Base-by-base conservation (phyloP, 495 filamentous ascomycete species). In the Podospora tetraspora region DNA sequence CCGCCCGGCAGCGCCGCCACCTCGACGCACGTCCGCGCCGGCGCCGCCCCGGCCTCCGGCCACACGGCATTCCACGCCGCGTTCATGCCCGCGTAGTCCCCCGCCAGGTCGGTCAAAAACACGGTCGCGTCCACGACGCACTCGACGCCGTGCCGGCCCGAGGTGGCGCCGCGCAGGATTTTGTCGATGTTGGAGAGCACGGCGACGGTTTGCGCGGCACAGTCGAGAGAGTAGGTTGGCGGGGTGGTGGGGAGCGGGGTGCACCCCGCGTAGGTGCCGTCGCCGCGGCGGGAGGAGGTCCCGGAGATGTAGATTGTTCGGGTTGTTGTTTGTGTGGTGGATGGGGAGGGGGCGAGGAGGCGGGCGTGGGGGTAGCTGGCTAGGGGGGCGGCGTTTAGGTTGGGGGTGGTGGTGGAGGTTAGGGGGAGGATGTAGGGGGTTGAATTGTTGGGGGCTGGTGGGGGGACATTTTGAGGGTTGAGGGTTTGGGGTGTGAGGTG, bases 311-410 rank as follows among this genome's bases (percentile, higher is more conserved):
- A 76, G 29, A 76, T 74, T 57, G 72, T 76, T 23, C 68, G 67
- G 0, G 72, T 64, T 12, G 24, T 25, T 25, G 24, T 25, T 25
- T n/a, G n/a, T n/a, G n/a, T n/a, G n/a, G n/a, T n/a, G n/a, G 24
- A 3, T 1, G 24, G 24, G 24, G 25, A 25, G 25, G 25, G 69
- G 59, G 74, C 63, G 56, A 74, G 70, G 27, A 67, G 72, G 34
- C 74, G 70, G 22, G 74, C 74, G 63, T 76, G 74, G 2, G 72
- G 72, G 69, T 76, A 76, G 64, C 74, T 76, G 68, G 74, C 74
- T 13, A 74, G 72, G 5, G 74, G 66, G 11, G 68, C 67, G 16
- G 59, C 21, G 70, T 72, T 52, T 70, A 68, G 32, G 72, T 74
- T 76, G 59, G 69, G 27, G 6, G 69, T 69, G 23, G 61, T 22